Evolutionary conservation across 306 rosid genomes (phyloP), one percentile per base, ranked within the genome.

Genomic region (Urtica urens): DNA sequence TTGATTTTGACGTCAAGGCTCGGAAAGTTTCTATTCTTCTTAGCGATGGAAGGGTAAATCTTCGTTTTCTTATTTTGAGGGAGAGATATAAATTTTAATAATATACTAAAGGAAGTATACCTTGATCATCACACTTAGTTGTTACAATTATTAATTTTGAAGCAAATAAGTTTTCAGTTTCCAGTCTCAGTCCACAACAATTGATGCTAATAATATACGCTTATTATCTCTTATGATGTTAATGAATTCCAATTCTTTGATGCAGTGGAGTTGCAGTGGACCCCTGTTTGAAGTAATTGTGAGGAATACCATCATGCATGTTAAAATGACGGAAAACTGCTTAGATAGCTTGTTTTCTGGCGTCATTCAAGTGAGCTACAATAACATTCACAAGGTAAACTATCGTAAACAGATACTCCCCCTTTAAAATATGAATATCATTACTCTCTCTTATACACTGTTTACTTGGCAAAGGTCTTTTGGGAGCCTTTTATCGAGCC

Each of bases 401-500:
- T 25, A 62, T 19, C 23, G 67, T 23, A 18, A 23, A 55, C 19
- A 5, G 43, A 24, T 23, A 40, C 29, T n/a, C 10, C 41, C 46
- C 39, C 24, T 23, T 29, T 26, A 7, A 13, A 3, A 37, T 23
- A 28, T 49, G 20, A 42, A 56, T 38, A 34, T 40, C 49, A 59
- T 64, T 55, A n/a, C 71, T 16, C 13, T 28, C 49, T 41, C 64
- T 69, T 18, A 44, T 34, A 63, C 38, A 25, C 41, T 62, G 11
- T 59, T 15, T 23, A 43, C 51, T 74, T 55, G 38, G 59, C 70
- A 67, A 53, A 90, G 97, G 97, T 81, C 45, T 66, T 70, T 27
- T 90, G 95, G 97, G 97, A 90, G 74, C 90, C 95, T 33, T 84
- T 84, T 65, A 50, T 90, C 20, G 97, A 84, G 71, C 92, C 97